Conservation (phyloP, 257 asterid genomes). For the Penstemon eatonii region DNA sequence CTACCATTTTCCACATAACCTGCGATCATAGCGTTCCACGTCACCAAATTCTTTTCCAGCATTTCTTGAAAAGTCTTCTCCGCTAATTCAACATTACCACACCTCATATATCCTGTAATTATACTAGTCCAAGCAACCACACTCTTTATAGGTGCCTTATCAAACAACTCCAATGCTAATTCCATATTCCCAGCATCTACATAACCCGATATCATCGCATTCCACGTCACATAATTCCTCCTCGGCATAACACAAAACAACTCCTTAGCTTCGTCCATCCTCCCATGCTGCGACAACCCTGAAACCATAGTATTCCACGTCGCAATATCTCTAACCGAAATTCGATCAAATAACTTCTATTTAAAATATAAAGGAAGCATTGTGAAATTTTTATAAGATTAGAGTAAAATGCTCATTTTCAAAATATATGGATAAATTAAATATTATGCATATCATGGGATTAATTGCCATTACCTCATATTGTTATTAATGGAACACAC, state of each 20-base stretch:
- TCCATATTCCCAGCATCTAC: conserved; percentile 59
- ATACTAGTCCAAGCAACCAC: conserved; percentile 65
- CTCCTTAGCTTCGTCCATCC: conserved; percentile 56
- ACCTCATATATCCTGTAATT: conserved; percentile 68
- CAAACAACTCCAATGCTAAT: conserved; percentile 50
- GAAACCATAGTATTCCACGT: conserved; percentile 80
- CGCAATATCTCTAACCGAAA: conserved; percentile 54
- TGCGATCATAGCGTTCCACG: conserved; percentile 80
- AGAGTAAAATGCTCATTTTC: no score
- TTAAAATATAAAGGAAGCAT: no score
- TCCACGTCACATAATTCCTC: conserved; percentile 71
- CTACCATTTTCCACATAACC: conserved; percentile 79
- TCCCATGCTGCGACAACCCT: conserved; percentile 49
- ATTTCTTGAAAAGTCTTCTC: conserved; percentile 52
- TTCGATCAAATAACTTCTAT: conserved; percentile 43
- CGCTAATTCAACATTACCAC: conserved; percentile 55
- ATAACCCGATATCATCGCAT: conserved; percentile 70
- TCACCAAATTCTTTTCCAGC: conserved; percentile 52
- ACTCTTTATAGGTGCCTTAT: conserved; percentile 47
- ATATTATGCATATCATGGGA: no score
- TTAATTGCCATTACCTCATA: no score
- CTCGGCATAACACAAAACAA: conserved; percentile 49
- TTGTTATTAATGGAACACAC: no score
- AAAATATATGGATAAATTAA: no score
- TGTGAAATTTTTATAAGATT: no score